Conservation (phyloP, 148 eudicot species). For the Cornus controversa region DNA sequence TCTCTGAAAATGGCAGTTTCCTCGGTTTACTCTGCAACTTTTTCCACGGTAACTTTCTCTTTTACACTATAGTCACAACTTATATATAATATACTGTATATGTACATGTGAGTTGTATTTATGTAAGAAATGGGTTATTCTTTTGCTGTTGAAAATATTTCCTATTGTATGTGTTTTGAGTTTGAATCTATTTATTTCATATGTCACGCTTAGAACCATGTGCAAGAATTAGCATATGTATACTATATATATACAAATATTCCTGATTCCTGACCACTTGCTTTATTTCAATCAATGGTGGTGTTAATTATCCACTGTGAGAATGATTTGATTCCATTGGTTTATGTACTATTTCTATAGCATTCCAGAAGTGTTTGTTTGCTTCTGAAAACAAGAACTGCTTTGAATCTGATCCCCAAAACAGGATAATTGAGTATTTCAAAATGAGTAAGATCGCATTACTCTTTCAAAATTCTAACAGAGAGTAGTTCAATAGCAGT, state of each 20-base stretch:
- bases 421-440: too few relatives aligned
- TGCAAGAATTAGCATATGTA: too few relatives aligned
- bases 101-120: background rate
- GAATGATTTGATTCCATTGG: background rate
- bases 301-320: background rate
- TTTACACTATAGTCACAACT: too few relatives aligned
- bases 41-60: constrained; percentile 40
- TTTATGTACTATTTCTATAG: background rate
- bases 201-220: background rate
- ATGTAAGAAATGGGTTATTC: background rate
- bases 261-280: too few relatives aligned
- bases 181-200: background rate
- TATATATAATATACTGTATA: too few relatives aligned
- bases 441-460: too few relatives aligned
- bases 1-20: constrained; percentile 50
- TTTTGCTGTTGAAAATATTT: background rate
- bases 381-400: too few relatives aligned
- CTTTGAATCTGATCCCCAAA: background rate
- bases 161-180: background rate
- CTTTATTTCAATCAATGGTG: background rate
- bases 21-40: constrained; percentile 40
- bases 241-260: too few relatives aligned
- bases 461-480: too few relatives aligned
- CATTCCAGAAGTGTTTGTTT: background rate
- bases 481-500: background rate